These are phyloP conservation scores for Raphanus hybrid DNA, from an alignment of 441 rosid genomes.

Conservation along the genomic window DNA sequence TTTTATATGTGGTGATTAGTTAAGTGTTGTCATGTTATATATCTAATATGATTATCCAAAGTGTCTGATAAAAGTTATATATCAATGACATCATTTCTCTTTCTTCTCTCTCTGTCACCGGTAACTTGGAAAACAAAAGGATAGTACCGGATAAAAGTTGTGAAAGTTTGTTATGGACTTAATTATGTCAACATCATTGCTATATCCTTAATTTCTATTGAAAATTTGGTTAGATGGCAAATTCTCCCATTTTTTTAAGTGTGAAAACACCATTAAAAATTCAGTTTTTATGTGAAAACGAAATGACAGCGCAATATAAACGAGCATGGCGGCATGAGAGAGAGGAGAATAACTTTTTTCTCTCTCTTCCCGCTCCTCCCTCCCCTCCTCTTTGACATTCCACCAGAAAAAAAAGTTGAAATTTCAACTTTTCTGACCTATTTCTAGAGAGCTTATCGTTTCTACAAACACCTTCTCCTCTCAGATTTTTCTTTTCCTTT, in stretches of 20 bases:
- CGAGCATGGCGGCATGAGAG: constrained; percentile 14
- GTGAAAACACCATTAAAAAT: constrained; percentile 7
- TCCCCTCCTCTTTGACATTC: constrained; percentile 35
- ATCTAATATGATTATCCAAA: too few relatives aligned
- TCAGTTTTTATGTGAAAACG: constrained; percentile 3
- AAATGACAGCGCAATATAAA: constrained; percentile 27
- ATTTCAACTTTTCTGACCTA: constrained; percentile 30
- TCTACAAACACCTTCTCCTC: constrained; percentile 10
- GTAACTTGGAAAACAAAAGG: too few relatives aligned
- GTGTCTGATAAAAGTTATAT: too few relatives aligned
- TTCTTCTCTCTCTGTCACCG: too few relatives aligned
- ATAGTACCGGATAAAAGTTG: too few relatives aligned
- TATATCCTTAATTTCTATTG: too few relatives aligned
- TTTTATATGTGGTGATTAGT: too few relatives aligned
- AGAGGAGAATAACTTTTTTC: constrained; percentile 28
- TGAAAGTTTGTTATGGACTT: too few relatives aligned
- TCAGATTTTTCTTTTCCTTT: constrained; percentile 18
- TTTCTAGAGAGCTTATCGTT: constrained; percentile 7
- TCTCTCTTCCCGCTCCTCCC: constrained; percentile 35
- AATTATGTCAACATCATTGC: too few relatives aligned
- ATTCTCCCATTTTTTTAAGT: not conserved
- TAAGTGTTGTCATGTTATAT: too few relatives aligned
- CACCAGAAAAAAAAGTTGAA: constrained; percentile 28
- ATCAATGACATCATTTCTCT: too few relatives aligned
- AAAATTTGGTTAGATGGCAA: too few relatives aligned